Evolutionary conservation across 306 rosid species (phyloP), one percentile per base, ranked within the genome.

Genomic region (Fagus crenata): DNA sequence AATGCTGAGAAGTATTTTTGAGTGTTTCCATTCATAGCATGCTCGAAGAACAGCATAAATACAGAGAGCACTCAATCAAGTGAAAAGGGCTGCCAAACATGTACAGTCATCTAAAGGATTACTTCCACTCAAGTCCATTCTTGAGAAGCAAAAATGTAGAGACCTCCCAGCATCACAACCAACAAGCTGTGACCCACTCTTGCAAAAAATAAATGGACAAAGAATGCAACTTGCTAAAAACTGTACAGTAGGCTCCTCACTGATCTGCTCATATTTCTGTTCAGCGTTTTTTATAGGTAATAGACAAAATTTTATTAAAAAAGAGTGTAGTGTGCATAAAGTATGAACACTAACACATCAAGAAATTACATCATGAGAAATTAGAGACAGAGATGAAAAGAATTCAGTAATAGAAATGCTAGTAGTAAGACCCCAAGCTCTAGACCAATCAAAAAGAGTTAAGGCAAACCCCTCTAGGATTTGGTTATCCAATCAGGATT

Each of bases 131-230:
- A 64, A 13, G 46, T 3, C 31, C 40, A 61, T 15, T 17, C 17
- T 64, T 37, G 37, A 64, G 70, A 64, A 28, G 49, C 70, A 64
- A 64, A 64, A 12, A 37, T 15, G 70, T 64, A 15, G 15, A 64
- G 9, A 6, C 8, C 28, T 22, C 59, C 64, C 11, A 60, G 40
- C 49, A 64, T 64, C 33, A 56, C 5, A 56, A 64, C 68, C 68
- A 33, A 35, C 12, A 42, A 7, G 49, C 49, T 42, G 31, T 3
- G 6, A 37, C 22, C 70, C 2, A 14, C 13, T 15, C 70, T 17
- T 6, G 68, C 42, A 36, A 64, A 64, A 37, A 2, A 6, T 6
- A 36, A 36, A 42, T 42, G 49, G 49, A 64, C 22, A 37, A 15
- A 37, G 11, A 36, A 64, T 15, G 49, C 46, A 15, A 65, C 28